Conservation (phyloP, 1,139 yeast genomes). For the Yamadazyma pseudoaaseri region DNA sequence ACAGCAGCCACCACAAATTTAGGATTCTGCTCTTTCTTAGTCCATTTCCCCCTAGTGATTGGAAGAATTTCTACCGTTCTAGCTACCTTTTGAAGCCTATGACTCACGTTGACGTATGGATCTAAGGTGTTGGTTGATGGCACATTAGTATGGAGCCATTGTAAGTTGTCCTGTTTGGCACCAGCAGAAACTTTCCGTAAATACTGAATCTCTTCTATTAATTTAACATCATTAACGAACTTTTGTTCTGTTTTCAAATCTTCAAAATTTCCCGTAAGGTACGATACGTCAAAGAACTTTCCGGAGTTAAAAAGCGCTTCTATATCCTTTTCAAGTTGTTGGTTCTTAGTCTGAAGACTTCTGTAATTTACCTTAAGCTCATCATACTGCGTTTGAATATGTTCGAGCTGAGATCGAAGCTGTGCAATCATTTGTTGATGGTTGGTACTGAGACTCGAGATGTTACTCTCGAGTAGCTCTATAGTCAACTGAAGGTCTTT, state of each 20-base stretch:
- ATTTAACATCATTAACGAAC: slow-evolving; percentile 25
- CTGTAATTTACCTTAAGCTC: slow-evolving; percentile 6
- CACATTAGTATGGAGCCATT: slow-evolving; percentile 19
- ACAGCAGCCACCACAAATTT: slow-evolving; percentile 11
- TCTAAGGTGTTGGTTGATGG: slow-evolving; percentile 7
- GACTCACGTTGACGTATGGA: background rate
- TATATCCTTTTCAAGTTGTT: slow-evolving; percentile 9
- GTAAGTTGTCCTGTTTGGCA: slow-evolving; percentile 9
- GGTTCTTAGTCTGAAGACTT: slow-evolving; percentile 7
- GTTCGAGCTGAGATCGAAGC: slow-evolving; percentile 22
- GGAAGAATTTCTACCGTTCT: slow-evolving; percentile 10
- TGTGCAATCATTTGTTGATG: slow-evolving; percentile 17
- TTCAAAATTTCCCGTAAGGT: slow-evolving; percentile 18
- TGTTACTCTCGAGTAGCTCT: slow-evolving; percentile 39
- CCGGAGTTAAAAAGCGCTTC: slow-evolving; percentile 13
- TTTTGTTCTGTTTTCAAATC: slow-evolving; percentile 26
- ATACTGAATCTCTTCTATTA: slow-evolving; percentile 37
- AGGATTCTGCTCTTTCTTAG: slow-evolving; percentile 20
- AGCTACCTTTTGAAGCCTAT: slow-evolving; percentile 17
- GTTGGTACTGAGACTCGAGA: slow-evolving; percentile 29
- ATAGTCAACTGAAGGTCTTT: slow-evolving; percentile 41
- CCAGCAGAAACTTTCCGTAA: slow-evolving; percentile 24
- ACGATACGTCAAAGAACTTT: slow-evolving; percentile 11
- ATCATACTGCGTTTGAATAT: slow-evolving; percentile 15
- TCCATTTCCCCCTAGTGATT: slow-evolving; percentile 18